Evolutionary conservation across 1,284 basidiomycete species (phyloP), one percentile per base, ranked within the genome.

Genomic region (Rhizoctonia solani): DNA sequence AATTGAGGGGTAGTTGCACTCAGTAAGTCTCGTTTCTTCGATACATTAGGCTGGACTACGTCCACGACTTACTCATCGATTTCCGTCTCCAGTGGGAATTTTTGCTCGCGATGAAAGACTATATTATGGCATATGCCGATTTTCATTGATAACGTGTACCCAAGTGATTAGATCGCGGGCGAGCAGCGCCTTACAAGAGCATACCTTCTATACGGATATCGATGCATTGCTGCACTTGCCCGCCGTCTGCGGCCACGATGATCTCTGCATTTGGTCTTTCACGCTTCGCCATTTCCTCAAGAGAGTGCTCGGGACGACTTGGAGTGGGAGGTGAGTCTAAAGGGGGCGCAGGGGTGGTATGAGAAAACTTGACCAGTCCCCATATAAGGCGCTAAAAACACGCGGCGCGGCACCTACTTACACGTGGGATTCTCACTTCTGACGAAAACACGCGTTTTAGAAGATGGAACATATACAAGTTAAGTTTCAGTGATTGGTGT

Each of bases 101-200:
- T 79, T 78, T 89, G 88, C 75, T 90, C 88, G 72, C 78, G 76
- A 72, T 82, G 79, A 77, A 91, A 92, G 65, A 92, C 89, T 70
- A 29, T 13, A 41, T 4, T 44, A 29, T 41, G 47, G 11, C 47
- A 42, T 16, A 19, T 34, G 34, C 6, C 41, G n/a, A 5, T 4
- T 4, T 27, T 23, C 39, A 52, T 23, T 29, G 54, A 23, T 37
- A 23, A 30, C 34, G 27, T 37, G 30, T 19, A 42, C n/a, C 27
- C 30, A 52, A 32, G 23, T 34, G 21, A 49, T 63, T 34, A 63
- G 59, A 53, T 21, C 32, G 61, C n/a, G 30, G 27, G 6, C 37
- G 34, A 27, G 25, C 32, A 53, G 29, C 25, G 8, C 29, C 27
- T 66, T 47, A 27, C 27, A 16, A 16, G 32, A 54, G 41, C 61